Evolutionary conservation across 2,329 filamentous ascomycete species (phyloP), one percentile per base, ranked within the genome.

Genomic region (Venturia nashicola): DNA sequence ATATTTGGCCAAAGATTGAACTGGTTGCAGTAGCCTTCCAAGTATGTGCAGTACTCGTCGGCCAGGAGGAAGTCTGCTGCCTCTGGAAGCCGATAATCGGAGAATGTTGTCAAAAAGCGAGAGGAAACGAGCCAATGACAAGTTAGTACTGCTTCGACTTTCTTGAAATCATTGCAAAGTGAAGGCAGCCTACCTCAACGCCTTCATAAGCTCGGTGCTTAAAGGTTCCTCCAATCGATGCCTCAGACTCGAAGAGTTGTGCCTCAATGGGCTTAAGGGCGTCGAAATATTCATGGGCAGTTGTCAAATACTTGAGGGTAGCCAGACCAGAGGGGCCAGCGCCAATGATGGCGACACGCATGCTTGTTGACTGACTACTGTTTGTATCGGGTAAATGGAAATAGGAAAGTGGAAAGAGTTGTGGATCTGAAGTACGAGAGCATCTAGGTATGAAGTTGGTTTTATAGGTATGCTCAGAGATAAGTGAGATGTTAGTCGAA

Each of bases 281-380:
- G 34, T 77, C 76, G 69, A 71, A 76, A 27, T 18, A 51, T 32
- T 74, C 60, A 48, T 76, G 75, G 0, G 76, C 75, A 3, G 73
- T 73, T 9, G 70, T 62, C 5, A 79, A 73, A 43, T 76, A 76
- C 65, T 75, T 76, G 39, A 78, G 72, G 0, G 77, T 78, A 1
- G 72, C 72, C 8, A 80, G 71, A 0, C 77, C 78, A 5, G 75
- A 74, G 18, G 77, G 74, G 5, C 78, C 77, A n/a, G 74, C 78
- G 23, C 77, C 77, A 48, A 79, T 72, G 61, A 79, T 69, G 5
- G 76, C 76, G 9, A 79, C 76, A 76, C 70, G 54, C 62, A 64
- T 64, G 23, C 43, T 60, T 23, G 51, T 51, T 14, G 46, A 20
- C 9, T 51, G 20, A 51, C 11, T n/a, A 51, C 20, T 11, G 8